These are phyloP conservation scores for Luffa acutangula DNA, from an alignment of 306 rosid genomes.

Conservation along the genomic window DNA sequence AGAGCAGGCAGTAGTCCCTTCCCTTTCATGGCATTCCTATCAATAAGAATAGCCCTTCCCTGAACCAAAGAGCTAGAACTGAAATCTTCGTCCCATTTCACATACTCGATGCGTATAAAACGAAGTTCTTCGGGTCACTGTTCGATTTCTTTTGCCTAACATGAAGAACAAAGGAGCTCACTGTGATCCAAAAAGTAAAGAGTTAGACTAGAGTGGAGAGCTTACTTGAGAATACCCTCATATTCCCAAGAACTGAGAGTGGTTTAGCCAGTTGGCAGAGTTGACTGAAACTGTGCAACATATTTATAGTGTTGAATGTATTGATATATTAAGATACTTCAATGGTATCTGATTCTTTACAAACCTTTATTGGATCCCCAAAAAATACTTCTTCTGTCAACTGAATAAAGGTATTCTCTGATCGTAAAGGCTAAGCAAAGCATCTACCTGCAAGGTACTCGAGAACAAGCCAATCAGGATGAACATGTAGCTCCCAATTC, in stretches of 20 bases:
- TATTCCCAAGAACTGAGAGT: not conserved
- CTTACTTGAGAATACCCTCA: not conserved
- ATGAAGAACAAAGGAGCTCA: not conserved
- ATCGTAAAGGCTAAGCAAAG: slow-evolving; percentile 28
- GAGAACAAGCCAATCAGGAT: not conserved
- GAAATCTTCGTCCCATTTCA: not conserved
- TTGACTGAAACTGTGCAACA: not conserved
- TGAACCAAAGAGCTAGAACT: not conserved
- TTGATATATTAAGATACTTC: not conserved
- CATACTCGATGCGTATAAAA: not conserved
- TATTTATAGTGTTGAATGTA: not conserved
- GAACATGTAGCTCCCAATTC: not conserved
- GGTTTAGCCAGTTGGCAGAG: not conserved
- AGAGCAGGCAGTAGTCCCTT: not conserved
- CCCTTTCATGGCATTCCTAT: not conserved
- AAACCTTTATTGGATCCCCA: not conserved
- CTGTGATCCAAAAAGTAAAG: not conserved
- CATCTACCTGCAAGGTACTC: slow-evolving; percentile 15
- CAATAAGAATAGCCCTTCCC: not conserved
- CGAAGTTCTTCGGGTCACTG: not conserved
- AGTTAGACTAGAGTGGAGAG: not conserved
- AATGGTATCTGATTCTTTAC: not conserved
- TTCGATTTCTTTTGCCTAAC: not conserved
- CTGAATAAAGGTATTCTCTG: slow-evolving; percentile 15
- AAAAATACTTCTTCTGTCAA: not conserved